Percentiles rank a stretch among this genome's conserved stretches.
phyloP scores from a whole-genome alignment of 805 yeast species.

The Ogataea pilisensis region DNA sequence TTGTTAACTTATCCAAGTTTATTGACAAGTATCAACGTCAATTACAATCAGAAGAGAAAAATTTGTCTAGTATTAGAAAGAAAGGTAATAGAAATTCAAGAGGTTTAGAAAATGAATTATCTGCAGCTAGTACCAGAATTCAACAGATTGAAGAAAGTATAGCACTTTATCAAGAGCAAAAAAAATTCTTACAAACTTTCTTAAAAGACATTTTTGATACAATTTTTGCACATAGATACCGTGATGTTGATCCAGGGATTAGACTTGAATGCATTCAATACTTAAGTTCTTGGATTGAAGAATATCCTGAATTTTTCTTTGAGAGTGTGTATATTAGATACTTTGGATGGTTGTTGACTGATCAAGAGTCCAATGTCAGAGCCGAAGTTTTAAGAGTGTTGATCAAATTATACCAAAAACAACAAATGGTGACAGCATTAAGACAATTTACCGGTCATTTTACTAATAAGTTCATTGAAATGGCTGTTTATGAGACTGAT shows the following conservation, averaged over 20 bases:
- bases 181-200: conserved; percentile 49
- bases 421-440: conserved; percentile 53
- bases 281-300: conserved; percentile 69
- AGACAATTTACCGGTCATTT: conserved; percentile 77
- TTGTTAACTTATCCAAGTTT: conserved; percentile 33
- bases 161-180: conserved; percentile 41
- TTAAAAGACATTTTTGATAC: conserved; percentile 63
- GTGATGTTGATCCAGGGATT: conserved; percentile 71
- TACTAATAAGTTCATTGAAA: conserved; percentile 59
- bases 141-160: conserved; percentile 43
- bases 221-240: conserved; percentile 70
- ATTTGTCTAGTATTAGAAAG: conserved; percentile 19
- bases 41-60: conserved; percentile 29
- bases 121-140: conserved; percentile 37
- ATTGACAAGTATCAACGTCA: conserved; percentile 44
- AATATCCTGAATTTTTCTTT: conserved; percentile 65
- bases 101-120: conserved; percentile 30
- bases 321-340: conserved; percentile 69
- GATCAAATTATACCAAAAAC: conserved; percentile 41
- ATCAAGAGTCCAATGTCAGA: conserved; percentile 56
- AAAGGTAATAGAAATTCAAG: conserved; percentile 24
- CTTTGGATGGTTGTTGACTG: conserved; percentile 84
- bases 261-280: conserved; percentile 63
- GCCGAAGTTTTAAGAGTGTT: conserved; percentile 58
- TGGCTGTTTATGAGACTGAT: conserved; percentile 55